Conservation (phyloP, 75 land plant genomes). For the Cupressus sempervirens region DNA sequence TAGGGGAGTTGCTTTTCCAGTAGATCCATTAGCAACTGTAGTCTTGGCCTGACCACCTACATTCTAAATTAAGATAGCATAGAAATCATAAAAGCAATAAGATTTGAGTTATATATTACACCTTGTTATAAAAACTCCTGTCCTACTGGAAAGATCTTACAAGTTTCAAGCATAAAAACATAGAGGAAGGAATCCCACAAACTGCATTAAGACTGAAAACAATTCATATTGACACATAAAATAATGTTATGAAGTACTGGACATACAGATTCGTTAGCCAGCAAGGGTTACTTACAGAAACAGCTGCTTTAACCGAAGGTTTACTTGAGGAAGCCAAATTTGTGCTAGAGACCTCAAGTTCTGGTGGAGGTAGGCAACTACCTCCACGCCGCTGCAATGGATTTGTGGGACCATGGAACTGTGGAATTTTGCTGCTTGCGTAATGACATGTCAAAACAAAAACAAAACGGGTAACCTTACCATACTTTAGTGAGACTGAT, state of each 20-base stretch:
- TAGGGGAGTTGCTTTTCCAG: slow-evolving; percentile 43
- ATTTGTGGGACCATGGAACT: slow-evolving; percentile 49
- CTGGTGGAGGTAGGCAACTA: slow-evolving; percentile 62
- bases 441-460: background rate
- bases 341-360: slow-evolving; percentile 38
- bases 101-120: background rate
- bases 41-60: slow-evolving; percentile 20
- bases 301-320: slow-evolving; percentile 21
- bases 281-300: slow-evolving; percentile 29
- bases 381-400: slow-evolving; percentile 59
- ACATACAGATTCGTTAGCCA: background rate
- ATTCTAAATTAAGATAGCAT: slow-evolving; percentile 18
- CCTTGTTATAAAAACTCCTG: background rate
- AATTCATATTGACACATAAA: background rate
- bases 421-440: slow-evolving; percentile 51
- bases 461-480: background rate
- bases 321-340: slow-evolving; percentile 19
- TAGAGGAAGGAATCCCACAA: background rate
- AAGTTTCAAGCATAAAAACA: background rate
- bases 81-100: background rate
- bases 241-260: background rate
- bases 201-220: background rate
- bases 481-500: background rate
- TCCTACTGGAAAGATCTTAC: background rate
- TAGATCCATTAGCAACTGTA: slow-evolving; percentile 39